Percentiles rank a stretch among this genome's conserved stretches.
These are phyloP conservation scores for Fusarium xyrophilum DNA, from an alignment of 2,329 filamentous ascomycete species.

Conservation along the genomic window DNA sequence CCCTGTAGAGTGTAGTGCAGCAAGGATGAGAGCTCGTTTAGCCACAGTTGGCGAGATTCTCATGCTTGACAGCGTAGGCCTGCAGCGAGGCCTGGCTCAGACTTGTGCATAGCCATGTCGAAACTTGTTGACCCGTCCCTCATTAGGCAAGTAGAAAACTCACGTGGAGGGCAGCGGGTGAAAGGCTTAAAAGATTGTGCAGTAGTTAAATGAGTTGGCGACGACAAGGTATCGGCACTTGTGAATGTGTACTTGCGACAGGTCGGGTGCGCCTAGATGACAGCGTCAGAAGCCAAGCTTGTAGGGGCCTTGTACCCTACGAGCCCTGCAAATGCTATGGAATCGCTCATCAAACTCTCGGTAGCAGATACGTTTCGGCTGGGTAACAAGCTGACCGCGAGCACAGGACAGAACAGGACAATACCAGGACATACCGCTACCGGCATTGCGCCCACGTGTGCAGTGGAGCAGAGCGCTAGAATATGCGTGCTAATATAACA, in stretches of 20 bases:
- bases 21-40: neutral
- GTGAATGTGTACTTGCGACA: neutral
- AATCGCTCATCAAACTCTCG: slow-evolving; percentile 16
- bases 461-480: slow-evolving; percentile 30
- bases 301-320: neutral
- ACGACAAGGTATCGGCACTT: neutral
- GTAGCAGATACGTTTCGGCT: slow-evolving; percentile 19
- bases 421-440: slow-evolving; percentile 24
- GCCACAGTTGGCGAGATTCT: slow-evolving; percentile 35
- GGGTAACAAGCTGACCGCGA: slow-evolving; percentile 19
- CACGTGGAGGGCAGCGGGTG: slow-evolving; percentile 35
- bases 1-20: slow-evolving; percentile 1
- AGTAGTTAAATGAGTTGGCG: slow-evolving; percentile 1
- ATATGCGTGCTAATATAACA: slow-evolving; percentile 12
- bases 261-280: neutral
- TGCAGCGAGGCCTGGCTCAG: slow-evolving; percentile 32
- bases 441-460: slow-evolving; percentile 41
- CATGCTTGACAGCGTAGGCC: slow-evolving; percentile 19
- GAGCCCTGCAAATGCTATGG: neutral
- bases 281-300: neutral
- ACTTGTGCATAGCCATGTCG: slow-evolving; percentile 35
- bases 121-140: slow-evolving; percentile 45
- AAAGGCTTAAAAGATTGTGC: slow-evolving; percentile 16
- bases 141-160: slow-evolving; percentile 44
- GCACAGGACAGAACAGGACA: slow-evolving; percentile 7